Conservation (phyloP, 2,329 filamentous ascomycete genomes). For the Dactylonectria macrodidyma region DNA sequence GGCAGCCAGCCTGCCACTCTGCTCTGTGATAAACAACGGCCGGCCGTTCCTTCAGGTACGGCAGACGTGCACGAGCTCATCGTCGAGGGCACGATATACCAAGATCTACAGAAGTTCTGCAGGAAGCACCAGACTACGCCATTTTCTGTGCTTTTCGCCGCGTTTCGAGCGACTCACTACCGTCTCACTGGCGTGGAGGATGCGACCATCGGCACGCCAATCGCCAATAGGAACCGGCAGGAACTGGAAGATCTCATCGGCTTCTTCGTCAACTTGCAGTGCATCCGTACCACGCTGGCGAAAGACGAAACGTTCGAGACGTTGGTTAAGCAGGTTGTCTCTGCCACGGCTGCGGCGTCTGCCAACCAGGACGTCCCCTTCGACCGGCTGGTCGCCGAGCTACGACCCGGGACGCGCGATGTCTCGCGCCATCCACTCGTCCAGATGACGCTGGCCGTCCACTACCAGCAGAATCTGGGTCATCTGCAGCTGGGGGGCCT, state of each 20-base stretch:
- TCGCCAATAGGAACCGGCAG: constrained; percentile 34
- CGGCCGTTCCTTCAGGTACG: constrained; percentile 25
- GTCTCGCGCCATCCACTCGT: constrained; percentile 36
- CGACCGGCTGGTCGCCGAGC: constrained; percentile 34
- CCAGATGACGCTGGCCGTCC: constrained; percentile 33
- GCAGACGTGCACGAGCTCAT: constrained; percentile 18
- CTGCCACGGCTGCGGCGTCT: constrained; percentile 24
- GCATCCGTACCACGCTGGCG: constrained; percentile 31
- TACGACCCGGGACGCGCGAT: constrained; percentile 25
- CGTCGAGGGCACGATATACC: constrained; percentile 24
- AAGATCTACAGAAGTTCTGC: constrained; percentile 29
- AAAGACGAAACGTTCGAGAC: constrained; percentile 31
- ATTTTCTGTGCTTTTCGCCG: constrained; percentile 37
- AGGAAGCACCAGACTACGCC: constrained; percentile 8
- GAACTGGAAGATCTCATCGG: constrained; percentile 40
- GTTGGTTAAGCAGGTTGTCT: constrained; percentile 36
- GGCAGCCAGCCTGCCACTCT: constrained; percentile 25
- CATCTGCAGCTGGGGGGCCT: constrained; percentile 37
- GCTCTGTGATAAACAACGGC: constrained; percentile 24
- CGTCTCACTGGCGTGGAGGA: constrained; percentile 42
- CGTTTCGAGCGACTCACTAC: constrained; percentile 43
- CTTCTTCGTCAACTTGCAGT: constrained; percentile 46
- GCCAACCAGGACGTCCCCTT: constrained; percentile 45
- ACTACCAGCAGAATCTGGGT: constrained; percentile 42
- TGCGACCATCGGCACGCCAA: constrained; percentile 39